Base-by-base conservation (phyloP, 1,284 basidiomycete species). In the Heliocybe sulcata region DNA sequence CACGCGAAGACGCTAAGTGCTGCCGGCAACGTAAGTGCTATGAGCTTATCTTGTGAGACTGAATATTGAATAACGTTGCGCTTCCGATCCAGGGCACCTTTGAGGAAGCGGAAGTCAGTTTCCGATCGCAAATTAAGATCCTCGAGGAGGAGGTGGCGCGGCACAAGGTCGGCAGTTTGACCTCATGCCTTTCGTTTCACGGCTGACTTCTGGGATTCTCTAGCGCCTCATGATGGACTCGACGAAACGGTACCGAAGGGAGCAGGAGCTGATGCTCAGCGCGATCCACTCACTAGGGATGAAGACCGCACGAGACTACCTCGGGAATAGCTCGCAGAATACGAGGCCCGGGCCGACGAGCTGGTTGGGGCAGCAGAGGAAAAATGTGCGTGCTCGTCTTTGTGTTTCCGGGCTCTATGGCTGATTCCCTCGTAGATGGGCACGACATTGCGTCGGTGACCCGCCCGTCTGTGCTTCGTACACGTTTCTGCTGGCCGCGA, bases 181-280 rank as follows among this genome's bases (percentile, higher is more conserved):
- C n/a, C 29, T 42, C n/a, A n/a, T n/a, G n/a, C n/a, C n/a, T n/a
- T n/a, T n/a, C 54, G 25, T 35, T 53, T 3, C 38, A 11, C 16
- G 14, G 23, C 55, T 60, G 33, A 55, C 56, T 55, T 49, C 48
- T 26, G 8, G 51, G 29, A 55, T 19, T 59, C 20, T 6, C 20
- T 60, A 90, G 87, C 72, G 75, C 35, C 65, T 80, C 42, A 72
- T 80, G 59, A 64, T 67, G 45, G 85, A 90, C 35, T 70, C 77
- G 47, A 80, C 78, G 50, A 76, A 74, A 56, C 79, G 82, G 23
- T 91, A 92, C 65, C 76, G 79, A 55, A 75, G 79, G 52, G 92
- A 95, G 67, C 89, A 92, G 60, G 81, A 86, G 60, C 76, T 92
- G 54, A 87, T 95, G 83, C 72, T 92, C 22, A 79, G 85, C 52